These are phyloP conservation scores for Trapa bicornis DNA, from an alignment of 345 rosid genomes.

Conservation along the genomic window DNA sequence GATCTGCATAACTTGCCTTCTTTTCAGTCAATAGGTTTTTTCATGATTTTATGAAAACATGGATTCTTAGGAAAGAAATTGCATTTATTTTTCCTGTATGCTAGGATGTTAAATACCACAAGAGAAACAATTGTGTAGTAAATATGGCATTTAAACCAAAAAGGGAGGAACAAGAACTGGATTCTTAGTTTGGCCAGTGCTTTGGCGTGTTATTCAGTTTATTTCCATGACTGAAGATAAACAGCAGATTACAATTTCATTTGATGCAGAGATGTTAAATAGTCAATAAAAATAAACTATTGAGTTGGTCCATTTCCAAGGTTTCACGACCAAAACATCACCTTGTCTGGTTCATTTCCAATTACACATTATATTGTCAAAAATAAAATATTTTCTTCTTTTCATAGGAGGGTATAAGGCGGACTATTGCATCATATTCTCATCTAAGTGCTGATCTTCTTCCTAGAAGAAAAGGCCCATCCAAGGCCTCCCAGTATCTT, in stretches of 20 bases:
- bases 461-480: slow-evolving; percentile 61
- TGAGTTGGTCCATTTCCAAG: neutral
- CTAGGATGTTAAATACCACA: neutral
- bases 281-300: neutral
- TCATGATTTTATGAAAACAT: neutral
- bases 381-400: neutral
- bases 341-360: neutral
- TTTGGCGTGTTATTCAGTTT: neutral
- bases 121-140: neutral
- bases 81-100: neutral
- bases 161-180: neutral
- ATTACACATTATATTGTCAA: neutral
- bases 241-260: neutral
- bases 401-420: slow-evolving; percentile 69
- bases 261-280: neutral
- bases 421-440: slow-evolving; percentile 68
- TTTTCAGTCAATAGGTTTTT: neutral
- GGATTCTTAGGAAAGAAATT: neutral
- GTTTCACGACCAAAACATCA: neutral
- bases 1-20: neutral
- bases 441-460: slow-evolving; percentile 51
- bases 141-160: neutral
- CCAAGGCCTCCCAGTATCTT: slow-evolving; percentile 62
- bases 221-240: neutral
- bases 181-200: neutral